Evolutionary conservation across 78 protist species (phyloP).

Genomic region (Emiliania huxleyi): DNA sequence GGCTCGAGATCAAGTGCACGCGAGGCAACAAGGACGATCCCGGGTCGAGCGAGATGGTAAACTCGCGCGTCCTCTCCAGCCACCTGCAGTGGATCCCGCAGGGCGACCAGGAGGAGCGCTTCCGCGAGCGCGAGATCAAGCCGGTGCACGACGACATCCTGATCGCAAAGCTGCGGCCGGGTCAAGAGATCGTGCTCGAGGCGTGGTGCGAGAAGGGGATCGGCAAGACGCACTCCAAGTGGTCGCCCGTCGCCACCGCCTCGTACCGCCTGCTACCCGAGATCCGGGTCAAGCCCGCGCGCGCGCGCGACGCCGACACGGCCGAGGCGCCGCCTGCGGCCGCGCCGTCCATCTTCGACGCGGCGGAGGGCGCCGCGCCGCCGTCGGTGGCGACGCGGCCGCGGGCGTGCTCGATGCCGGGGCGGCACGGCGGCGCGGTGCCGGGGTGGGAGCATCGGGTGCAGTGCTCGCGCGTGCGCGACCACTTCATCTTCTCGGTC

Average conservation of each 20-base stretch:
- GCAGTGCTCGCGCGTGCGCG: constrained; percentile 57
- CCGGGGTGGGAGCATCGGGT: constrained; percentile 49
- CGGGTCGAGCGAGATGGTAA: neutral
- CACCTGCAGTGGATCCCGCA: constrained; percentile 75
- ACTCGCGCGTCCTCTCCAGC: neutral
- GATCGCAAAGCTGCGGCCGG: constrained; percentile 84
- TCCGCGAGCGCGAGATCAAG: constrained; percentile 50
- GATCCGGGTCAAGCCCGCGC: constrained; percentile 31
- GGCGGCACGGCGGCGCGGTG: constrained; percentile 86
- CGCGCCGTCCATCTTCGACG: constrained; percentile 83
- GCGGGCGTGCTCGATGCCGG: constrained; percentile 80
- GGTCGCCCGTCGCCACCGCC: constrained; percentile 94
- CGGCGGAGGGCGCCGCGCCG: constrained; percentile 64
- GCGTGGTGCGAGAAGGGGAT: constrained; percentile 72
- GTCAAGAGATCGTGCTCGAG: constrained; percentile 64
- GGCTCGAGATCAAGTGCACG: neutral
- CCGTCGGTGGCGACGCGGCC: constrained; percentile 42
- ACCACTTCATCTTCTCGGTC: constrained; percentile 85
- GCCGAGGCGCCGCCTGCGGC: constrained; percentile 57
- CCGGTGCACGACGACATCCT: constrained; percentile 87
- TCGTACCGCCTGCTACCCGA: constrained; percentile 87
- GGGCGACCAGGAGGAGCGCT: constrained; percentile 70
- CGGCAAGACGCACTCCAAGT: constrained; percentile 93
- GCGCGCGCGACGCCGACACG: constrained; percentile 76
- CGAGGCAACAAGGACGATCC: neutral